These are phyloP conservation scores for Aspergillus carlsbadensis DNA, from an alignment of 495 filamentous ascomycete genomes.

Conservation along the genomic window DNA sequence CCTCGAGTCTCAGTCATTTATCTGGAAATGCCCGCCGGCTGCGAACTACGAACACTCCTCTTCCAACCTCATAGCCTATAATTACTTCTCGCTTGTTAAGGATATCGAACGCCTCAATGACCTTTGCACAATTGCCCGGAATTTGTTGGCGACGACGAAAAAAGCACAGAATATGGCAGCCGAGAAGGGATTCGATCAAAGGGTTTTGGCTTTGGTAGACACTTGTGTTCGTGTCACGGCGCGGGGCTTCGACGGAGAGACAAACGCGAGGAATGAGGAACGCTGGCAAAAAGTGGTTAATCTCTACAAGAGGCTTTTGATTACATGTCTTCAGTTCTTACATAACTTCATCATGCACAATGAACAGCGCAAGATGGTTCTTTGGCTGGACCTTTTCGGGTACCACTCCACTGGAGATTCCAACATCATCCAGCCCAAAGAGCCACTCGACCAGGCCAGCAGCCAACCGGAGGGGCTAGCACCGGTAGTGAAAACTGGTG, in stretches of 20 bases:
- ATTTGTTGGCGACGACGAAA: constrained; percentile 78
- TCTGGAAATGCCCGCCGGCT: constrained; percentile 55
- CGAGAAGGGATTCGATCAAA: constrained; percentile 72
- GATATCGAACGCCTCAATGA: constrained; percentile 84
- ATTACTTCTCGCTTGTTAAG: constrained; percentile 70
- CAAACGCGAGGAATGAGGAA: constrained; percentile 60
- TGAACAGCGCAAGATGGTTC: constrained; percentile 83
- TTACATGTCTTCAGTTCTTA: constrained; percentile 84
- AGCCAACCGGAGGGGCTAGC: constrained; percentile 41
- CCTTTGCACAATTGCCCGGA: constrained; percentile 78
- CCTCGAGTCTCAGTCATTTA: constrained; percentile 61
- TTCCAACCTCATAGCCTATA: constrained; percentile 72
- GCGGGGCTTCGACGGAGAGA: constrained; percentile 83
- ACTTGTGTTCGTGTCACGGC: constrained; percentile 86
- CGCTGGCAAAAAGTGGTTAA: constrained; percentile 75
- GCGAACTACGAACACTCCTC: constrained; percentile 56
- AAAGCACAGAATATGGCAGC: constrained; percentile 85
- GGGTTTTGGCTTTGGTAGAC: constrained; percentile 79
- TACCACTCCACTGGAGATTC: constrained; percentile 55
- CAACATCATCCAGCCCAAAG: constrained; percentile 49
- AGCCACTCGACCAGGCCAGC: constrained; percentile 39
- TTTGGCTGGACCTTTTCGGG: constrained; percentile 86
- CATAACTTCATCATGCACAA: constrained; percentile 93
- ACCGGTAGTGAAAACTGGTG: constrained; percentile 45
- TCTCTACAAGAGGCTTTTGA: constrained; percentile 79